A percentile compares a stretch with the other conserved stretches of the same genome.
Evolutionary conservation across 441 rosid genomes (phyloP).

Genomic region (Syzygium syzygioides): DNA sequence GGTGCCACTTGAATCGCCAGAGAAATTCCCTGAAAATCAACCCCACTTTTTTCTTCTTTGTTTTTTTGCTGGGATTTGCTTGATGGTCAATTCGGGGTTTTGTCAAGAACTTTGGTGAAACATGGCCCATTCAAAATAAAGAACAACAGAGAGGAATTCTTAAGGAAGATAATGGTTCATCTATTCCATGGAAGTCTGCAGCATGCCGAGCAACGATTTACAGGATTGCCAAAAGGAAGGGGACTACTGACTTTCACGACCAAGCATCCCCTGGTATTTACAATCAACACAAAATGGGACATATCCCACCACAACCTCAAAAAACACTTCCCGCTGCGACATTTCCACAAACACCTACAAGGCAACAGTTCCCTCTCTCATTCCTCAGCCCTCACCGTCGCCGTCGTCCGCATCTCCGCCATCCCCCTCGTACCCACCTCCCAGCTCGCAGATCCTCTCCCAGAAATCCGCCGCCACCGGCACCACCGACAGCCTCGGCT

Average conservation of each 20-base stretch:
- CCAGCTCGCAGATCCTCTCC: conserved; percentile 63
- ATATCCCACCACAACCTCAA: not conserved
- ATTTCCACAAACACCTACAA: not conserved
- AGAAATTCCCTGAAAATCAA: not conserved
- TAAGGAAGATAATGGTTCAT: not conserved
- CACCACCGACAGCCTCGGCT: conserved; percentile 92
- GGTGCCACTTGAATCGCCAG: too few relatives aligned
- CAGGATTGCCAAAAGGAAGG: not conserved
- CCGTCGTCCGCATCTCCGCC: conserved; percentile 25
- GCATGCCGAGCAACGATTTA: not conserved
- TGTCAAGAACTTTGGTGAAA: not conserved
- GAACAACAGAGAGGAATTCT: not conserved
- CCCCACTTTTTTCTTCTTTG: not conserved
- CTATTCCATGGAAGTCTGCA: not conserved
- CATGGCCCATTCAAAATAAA: not conserved
- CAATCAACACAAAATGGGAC: not conserved
- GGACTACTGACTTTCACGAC: not conserved
- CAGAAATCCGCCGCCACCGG: conserved; percentile 51
- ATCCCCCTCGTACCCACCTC: conserved; percentile 79
- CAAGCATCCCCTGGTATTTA: not conserved
- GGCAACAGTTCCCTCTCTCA: not conserved
- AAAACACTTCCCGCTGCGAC: not conserved
- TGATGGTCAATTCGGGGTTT: not conserved
- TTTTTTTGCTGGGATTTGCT: not conserved
- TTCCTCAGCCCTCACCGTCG: not conserved